A percentile compares a stretch with the other conserved stretches of the same genome.
These are phyloP conservation scores for Echium plantagineum DNA, from an alignment of 257 asterid genomes.

Conservation along the genomic window DNA sequence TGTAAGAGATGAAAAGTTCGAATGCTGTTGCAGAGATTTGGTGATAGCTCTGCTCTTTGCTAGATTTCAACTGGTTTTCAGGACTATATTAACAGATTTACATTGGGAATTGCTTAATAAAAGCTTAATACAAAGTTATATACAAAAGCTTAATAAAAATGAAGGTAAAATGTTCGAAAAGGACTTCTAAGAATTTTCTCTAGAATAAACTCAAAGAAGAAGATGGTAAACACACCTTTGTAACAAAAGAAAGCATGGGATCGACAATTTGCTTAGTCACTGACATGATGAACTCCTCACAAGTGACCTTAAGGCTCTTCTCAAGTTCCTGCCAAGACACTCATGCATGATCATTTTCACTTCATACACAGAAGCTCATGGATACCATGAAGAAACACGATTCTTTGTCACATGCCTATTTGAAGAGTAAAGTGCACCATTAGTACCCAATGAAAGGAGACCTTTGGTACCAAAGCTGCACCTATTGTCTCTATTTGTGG, in stretches of 20 bases:
- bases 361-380: neutral
- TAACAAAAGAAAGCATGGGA: constrained; percentile 85
- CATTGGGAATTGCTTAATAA: neutral
- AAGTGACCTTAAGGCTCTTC: constrained; percentile 87
- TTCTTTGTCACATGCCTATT: neutral
- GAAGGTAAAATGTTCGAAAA: neutral
- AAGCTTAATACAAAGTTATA: neutral
- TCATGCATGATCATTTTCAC: constrained; percentile 7
- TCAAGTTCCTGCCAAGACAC: constrained; percentile 72
- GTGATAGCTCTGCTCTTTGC: no score
- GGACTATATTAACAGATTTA: no score
- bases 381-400: neutral
- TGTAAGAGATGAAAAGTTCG: no score
- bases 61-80: no score
- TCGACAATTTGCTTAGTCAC: constrained; percentile 96
- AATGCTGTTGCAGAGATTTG: no score
- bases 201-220: neutral
- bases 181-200: no score
- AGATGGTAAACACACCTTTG: constrained; percentile 51
- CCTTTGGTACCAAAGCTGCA: no score
- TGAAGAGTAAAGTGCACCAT: no score
- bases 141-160: neutral
- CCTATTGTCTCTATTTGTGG: no score
- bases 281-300: constrained; percentile 95
- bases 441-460: no score